These are phyloP conservation scores for Tolypocladium tropicale DNA, from an alignment of 2,329 filamentous ascomycete species.

Conservation along the genomic window DNA sequence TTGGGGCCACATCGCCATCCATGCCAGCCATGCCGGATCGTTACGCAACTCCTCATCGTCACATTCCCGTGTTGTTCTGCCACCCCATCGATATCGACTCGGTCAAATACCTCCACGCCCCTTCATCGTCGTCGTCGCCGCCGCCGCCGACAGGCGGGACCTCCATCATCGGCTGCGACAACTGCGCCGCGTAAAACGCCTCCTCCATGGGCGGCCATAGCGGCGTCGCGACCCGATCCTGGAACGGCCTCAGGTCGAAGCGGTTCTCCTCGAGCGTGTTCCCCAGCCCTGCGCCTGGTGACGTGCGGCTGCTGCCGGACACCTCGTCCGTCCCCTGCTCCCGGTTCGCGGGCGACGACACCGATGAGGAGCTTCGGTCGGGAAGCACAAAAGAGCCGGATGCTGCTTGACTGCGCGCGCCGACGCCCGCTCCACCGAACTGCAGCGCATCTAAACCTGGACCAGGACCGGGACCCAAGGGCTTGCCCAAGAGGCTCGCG, in stretches of 20 bases:
- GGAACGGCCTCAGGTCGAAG: constrained; percentile 21
- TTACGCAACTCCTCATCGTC: background rate
- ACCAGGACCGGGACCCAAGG: background rate
- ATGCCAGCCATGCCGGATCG: background rate
- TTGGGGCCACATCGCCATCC: background rate
- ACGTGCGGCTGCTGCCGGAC: constrained; percentile 19
- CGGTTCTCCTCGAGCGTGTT: constrained; percentile 25
- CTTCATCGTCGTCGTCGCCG: constrained; percentile 11
- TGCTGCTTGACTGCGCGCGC: background rate
- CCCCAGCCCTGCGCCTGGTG: constrained; percentile 19
- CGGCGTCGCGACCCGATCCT: constrained; percentile 18
- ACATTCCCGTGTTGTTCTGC: constrained; percentile 7
- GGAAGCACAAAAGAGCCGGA: constrained; percentile 11
- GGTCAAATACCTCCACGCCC: constrained; percentile 19
- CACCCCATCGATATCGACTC: constrained; percentile 16
- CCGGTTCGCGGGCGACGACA: constrained; percentile 18
- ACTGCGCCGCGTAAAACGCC: constrained; percentile 16
- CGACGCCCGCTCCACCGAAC: background rate
- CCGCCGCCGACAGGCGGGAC: no score
- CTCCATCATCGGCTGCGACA: constrained; percentile 11
- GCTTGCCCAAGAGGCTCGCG: background rate
- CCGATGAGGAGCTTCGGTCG: constrained; percentile 22
- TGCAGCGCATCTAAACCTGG: background rate
- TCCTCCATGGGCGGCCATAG: constrained; percentile 21
- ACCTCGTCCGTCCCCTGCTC: constrained; percentile 10